Percentiles rank a stretch among this genome's conserved stretches.
These are phyloP conservation scores for Neckera pumila DNA, from an alignment of 225 moss, liverwort and hornwort species.

Conservation along the genomic window DNA sequence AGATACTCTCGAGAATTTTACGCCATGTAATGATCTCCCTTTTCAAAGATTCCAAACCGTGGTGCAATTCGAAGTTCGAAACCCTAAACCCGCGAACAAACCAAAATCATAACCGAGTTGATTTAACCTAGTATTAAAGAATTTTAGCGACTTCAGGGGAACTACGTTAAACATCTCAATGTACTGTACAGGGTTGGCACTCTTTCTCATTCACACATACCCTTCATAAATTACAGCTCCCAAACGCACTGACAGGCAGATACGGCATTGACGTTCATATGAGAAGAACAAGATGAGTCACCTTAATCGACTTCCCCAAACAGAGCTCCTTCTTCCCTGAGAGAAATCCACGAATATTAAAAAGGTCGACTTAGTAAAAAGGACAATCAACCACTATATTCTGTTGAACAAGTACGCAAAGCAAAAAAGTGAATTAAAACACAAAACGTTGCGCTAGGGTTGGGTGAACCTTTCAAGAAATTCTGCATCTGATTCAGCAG, in stretches of 20 bases:
- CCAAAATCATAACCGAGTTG: no score
- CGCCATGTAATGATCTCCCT: no score
- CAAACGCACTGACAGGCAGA: neutral
- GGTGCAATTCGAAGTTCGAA: no score
- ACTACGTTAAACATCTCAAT: no score
- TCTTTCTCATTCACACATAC: no score
- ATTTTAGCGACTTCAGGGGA: no score
- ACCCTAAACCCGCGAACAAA: no score
- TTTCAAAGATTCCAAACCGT: no score
- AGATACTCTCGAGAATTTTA: no score
- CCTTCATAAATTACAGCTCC: neutral
- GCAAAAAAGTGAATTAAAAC: neutral
- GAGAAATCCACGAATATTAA: neutral
- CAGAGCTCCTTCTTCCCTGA: conserved; percentile 45
- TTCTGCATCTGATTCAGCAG: conserved; percentile 46
- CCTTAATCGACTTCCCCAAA: conserved; percentile 30
- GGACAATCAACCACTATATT: neutral
- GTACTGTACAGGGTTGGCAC: no score
- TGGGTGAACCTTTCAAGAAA: conserved; percentile 17
- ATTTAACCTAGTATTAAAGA: no score
- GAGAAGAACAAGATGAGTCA: neutral
- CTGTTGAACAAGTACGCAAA: neutral
- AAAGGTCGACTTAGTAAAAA: neutral
- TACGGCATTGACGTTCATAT: neutral
- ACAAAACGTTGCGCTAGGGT: neutral